Percentiles rank a stretch among this genome's conserved stretches.
These are phyloP conservation scores for Globisporangium radiosum DNA, from an alignment of 352 stramenopile species.

Conservation along the genomic window DNA sequence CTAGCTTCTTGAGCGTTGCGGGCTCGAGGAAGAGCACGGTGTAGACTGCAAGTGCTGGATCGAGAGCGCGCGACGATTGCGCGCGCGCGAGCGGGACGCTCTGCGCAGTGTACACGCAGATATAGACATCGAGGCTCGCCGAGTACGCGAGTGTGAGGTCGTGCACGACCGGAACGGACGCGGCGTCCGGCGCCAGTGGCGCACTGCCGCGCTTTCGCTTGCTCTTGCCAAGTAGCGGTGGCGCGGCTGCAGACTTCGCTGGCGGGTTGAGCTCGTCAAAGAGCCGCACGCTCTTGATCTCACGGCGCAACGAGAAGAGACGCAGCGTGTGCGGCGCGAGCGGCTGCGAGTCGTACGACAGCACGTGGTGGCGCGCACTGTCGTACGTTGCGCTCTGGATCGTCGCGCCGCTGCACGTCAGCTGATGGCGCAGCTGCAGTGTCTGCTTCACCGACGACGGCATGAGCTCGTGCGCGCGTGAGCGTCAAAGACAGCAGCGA, in stretches of 20 bases:
- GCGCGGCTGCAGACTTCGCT: no score
- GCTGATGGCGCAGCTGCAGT: slow-evolving; percentile 71
- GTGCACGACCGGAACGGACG: slow-evolving; percentile 14
- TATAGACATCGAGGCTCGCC: slow-evolving; percentile 37
- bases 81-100: slow-evolving; percentile 2
- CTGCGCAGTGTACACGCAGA: slow-evolving; percentile 49
- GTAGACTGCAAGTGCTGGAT: slow-evolving; percentile 15
- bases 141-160: slow-evolving; percentile 39
- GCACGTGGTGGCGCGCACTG: slow-evolving; percentile 55
- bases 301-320: slow-evolving; percentile 63
- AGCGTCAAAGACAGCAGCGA: no score
- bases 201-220: no score
- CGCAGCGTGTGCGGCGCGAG: slow-evolving; percentile 48
- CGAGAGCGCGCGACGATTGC: slow-evolving; percentile 1
- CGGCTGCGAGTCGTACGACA: slow-evolving; percentile 42
- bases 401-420: slow-evolving; percentile 44
- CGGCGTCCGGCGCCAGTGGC: neutral
- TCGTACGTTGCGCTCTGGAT: slow-evolving; percentile 62
- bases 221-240: no score
- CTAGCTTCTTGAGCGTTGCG: slow-evolving; percentile 43
- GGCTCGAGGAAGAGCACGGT: slow-evolving; percentile 60
- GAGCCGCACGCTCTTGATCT: slow-evolving; percentile 51
- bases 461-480: neutral
- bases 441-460: slow-evolving; percentile 27
- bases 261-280: slow-evolving; percentile 27